Evolutionary conservation across 257 asterid species (phyloP).

Genomic region (Capsicum rhomboideum): DNA sequence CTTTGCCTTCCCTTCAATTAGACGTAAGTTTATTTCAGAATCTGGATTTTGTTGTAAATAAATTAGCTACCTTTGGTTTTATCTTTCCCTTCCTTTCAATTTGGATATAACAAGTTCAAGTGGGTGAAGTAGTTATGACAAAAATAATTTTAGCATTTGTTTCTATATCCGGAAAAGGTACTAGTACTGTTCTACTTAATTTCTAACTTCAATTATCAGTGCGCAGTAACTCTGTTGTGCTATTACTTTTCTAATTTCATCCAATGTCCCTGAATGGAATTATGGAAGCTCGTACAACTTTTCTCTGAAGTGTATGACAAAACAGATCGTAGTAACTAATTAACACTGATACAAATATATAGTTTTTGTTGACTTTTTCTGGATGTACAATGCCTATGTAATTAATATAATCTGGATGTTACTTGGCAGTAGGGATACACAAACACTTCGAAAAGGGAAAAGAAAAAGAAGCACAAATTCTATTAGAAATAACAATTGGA

Average conservation of each 20-base stretch:
- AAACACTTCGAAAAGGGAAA: not conserved
- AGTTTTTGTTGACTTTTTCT: not conserved
- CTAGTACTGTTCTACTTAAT: not conserved
- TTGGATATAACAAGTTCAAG: not conserved
- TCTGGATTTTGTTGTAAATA: not conserved
- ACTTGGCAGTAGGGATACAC: not conserved
- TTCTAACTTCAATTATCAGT: not conserved
- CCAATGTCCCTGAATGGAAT: no score
- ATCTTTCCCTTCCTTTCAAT: not conserved
- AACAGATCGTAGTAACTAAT: no score
- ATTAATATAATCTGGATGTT: no score
- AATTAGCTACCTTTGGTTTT: not conserved
- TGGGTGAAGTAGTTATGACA: not conserved
- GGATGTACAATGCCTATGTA: not conserved
- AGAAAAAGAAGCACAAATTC: no score
- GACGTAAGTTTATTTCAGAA: not conserved
- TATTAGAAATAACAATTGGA: not conserved
- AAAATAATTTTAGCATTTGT: not conserved
- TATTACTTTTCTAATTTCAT: not conserved
- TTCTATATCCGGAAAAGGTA: no score
- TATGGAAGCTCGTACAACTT: no score
- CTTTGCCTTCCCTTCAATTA: not conserved
- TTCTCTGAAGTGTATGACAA: no score
- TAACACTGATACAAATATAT: not conserved
- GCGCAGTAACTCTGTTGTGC: not conserved